A percentile compares a stretch with the other conserved stretches of the same genome.
phyloP scores from a whole-genome alignment of 129 eudicot species.

The Solidago caesia region DNA sequence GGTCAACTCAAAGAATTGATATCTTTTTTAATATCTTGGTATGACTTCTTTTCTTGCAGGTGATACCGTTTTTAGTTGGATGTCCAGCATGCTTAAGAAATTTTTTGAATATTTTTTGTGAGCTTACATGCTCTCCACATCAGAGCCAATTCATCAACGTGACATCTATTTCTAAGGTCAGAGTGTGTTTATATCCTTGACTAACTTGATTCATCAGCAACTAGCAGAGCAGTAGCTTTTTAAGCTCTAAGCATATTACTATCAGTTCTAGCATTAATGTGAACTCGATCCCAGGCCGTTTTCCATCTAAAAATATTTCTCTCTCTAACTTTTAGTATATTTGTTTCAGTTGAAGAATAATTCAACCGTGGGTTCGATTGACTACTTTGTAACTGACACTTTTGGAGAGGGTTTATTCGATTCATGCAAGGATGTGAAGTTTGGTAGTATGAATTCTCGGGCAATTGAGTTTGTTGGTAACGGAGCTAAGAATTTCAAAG shows the following conservation, averaged over 20 bases:
- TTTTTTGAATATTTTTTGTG: slow-evolving; percentile 94
- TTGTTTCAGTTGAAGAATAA: slow-evolving; percentile 64
- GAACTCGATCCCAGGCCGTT: neutral
- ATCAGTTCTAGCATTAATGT: neutral
- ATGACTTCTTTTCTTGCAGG: slow-evolving; percentile 55
- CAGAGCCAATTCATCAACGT: slow-evolving; percentile 95
- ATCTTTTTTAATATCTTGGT: slow-evolving; percentile 11
- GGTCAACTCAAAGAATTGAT: slow-evolving; percentile 18
- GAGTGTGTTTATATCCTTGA: slow-evolving; percentile 22
- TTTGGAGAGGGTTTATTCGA: slow-evolving; percentile 80
- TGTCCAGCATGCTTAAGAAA: slow-evolving; percentile 99
- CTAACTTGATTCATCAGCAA: neutral
- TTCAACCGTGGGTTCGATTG: slow-evolving; percentile 80
- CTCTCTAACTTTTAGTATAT: slow-evolving; percentile 11
- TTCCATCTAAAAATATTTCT: neutral
- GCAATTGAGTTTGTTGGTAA: slow-evolving; percentile 91
- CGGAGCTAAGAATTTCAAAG: slow-evolving; percentile 88
- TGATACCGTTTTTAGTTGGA: slow-evolving; percentile 93
- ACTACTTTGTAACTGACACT: slow-evolving; percentile 62
- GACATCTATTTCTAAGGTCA: slow-evolving; percentile 73
- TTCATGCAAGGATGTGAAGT: slow-evolving; percentile 97
- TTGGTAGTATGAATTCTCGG: slow-evolving; percentile 88
- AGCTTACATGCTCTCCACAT: slow-evolving; percentile 92
- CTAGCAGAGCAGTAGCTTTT: neutral
- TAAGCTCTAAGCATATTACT: neutral